Conservation (phyloP, 192 early-diverging fungal genomes). For the Mortierella antarctica region DNA sequence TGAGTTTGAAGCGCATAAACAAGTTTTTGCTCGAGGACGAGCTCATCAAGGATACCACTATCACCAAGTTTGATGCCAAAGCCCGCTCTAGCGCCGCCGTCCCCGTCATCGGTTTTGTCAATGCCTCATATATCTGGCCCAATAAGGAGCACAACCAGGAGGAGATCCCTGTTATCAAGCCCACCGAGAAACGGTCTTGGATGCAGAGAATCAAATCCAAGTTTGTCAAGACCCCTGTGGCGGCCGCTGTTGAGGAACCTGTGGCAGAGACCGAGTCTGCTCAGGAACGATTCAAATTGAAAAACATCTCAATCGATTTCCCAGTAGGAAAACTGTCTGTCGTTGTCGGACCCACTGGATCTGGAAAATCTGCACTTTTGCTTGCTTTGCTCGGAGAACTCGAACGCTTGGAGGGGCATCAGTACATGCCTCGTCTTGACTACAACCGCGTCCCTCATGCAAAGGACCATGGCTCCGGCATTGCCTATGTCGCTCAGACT, state of each 20-base stretch:
- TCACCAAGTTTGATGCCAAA: slow-evolving; percentile 41
- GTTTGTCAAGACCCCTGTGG: slow-evolving; percentile 14
- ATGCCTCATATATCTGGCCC: slow-evolving; percentile 46
- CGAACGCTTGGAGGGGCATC: slow-evolving; percentile 53
- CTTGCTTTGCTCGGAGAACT: slow-evolving; percentile 89
- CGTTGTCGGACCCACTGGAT: slow-evolving; percentile 87
- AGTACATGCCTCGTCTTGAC: slow-evolving; percentile 61
- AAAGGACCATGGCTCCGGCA: slow-evolving; percentile 59
- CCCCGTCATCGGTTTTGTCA: slow-evolving; percentile 42
- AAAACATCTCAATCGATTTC: slow-evolving; percentile 74
- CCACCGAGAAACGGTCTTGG: slow-evolving; percentile 28
- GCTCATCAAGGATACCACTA: slow-evolving; percentile 59
- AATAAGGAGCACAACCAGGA: slow-evolving; percentile 37
- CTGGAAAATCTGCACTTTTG: slow-evolving; percentile 90
- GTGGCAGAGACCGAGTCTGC: slow-evolving; percentile 20
- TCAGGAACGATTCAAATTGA: slow-evolving; percentile 63
- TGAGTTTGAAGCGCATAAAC: slow-evolving; percentile 77
- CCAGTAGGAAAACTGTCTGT: slow-evolving; percentile 78
- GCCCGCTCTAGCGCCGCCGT: slow-evolving; percentile 67
- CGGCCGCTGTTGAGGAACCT: slow-evolving; percentile 4
- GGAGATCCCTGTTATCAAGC: background rate
- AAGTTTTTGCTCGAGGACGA: slow-evolving; percentile 86
- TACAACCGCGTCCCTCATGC: slow-evolving; percentile 6
- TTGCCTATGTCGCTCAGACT: slow-evolving; percentile 88
- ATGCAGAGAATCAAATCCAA: slow-evolving; percentile 25